These are phyloP conservation scores for Solanum hybrid DNA, from an alignment of 305 asterid genomes.

Conservation along the genomic window DNA sequence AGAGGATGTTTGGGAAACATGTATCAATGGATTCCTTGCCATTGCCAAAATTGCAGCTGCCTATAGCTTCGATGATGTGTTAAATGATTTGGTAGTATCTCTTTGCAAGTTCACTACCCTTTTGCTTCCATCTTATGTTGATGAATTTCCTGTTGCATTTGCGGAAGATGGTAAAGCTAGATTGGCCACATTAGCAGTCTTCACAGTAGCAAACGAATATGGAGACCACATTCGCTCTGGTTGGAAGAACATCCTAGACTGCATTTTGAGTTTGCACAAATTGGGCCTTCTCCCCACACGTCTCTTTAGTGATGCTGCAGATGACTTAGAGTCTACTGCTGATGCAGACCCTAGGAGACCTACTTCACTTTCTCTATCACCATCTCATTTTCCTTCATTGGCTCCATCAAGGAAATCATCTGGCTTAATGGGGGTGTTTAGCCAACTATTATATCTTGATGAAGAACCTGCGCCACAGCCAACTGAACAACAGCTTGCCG, in stretches of 20 bases:
- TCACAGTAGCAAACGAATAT: conserved; percentile 69
- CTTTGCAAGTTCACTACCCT: conserved; percentile 81
- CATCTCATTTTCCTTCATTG: conserved; percentile 31
- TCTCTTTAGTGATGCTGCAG: conserved; percentile 74
- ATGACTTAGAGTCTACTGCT: conserved; percentile 37
- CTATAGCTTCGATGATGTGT: conserved; percentile 49
- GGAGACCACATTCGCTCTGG: conserved; percentile 79
- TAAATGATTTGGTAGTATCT: conserved; percentile 83
- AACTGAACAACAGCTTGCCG: conserved; percentile 73
- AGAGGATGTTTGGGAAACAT: conserved; percentile 52
- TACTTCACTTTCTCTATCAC: conserved; percentile 32
- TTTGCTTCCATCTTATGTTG: conserved; percentile 49
- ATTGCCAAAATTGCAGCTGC: conserved; percentile 70
- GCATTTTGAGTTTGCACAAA: conserved; percentile 79
- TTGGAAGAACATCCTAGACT: conserved; percentile 88
- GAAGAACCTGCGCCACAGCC: conserved; percentile 76
- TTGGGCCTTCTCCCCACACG: conserved; percentile 86
- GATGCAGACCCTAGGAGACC: conserved; percentile 24
- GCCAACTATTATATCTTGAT: conserved; percentile 70
- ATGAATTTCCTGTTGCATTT: conserved; percentile 57
- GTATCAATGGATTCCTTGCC: conserved; percentile 73
- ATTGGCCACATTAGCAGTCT: conserved; percentile 80
- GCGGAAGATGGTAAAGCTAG: conserved; percentile 75
- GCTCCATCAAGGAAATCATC: conserved; percentile 61
- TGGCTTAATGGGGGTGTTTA: conserved; percentile 77